Evolutionary conservation across 2,329 filamentous ascomycete genomes (phyloP), one percentile per base, ranked within the genome.

Genomic region (Pseudocercospora ulei): DNA sequence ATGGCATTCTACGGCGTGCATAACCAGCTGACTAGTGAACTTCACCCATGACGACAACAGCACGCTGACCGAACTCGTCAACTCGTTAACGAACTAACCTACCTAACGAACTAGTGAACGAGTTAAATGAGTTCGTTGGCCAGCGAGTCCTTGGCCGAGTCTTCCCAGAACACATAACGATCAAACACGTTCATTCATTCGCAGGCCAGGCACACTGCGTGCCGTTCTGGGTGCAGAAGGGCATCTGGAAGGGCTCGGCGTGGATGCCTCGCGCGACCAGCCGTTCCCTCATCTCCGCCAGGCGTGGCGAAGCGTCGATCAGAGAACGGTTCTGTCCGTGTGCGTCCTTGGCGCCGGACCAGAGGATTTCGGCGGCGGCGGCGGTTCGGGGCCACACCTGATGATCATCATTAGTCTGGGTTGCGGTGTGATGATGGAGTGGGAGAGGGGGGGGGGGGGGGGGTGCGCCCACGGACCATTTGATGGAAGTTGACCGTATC

Each of bases 291-390:
- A 83, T 76, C 65, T 86, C 81, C 30, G 74, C 74, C 55, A 92
- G 62, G 34, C 85, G 66, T 7, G 79, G 79, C 27, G 71, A 71
- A 6, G 80, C 82, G 23, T 77, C 73, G 41, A 82, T 65, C 64
- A 83, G 79, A 46, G 75, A 81, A 36, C 83, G 67, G 60, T 85
- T 85, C 56, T 72, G 62, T 1, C 82, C 81, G 9, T 67, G 58
- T 5, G 48, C 41, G 55, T 87, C 81, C 43, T 72, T 71, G 2
- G 69, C 65, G 14, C 83, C 83, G 25, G 76, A 82, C 85, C 85
- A 93, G 30, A 88, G 68, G 1, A 87, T 76, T 64, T 92, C 85
- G 16, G 73, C 82, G 0, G 78, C 81, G 0, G 82, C 83, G 35
- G 72, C 73, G 1, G 75, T 76, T 4, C 85, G 71, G 5, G 85